Conservation (phyloP, 768 basidiomycete genomes). For the Xerocomellus dryophilus region DNA sequence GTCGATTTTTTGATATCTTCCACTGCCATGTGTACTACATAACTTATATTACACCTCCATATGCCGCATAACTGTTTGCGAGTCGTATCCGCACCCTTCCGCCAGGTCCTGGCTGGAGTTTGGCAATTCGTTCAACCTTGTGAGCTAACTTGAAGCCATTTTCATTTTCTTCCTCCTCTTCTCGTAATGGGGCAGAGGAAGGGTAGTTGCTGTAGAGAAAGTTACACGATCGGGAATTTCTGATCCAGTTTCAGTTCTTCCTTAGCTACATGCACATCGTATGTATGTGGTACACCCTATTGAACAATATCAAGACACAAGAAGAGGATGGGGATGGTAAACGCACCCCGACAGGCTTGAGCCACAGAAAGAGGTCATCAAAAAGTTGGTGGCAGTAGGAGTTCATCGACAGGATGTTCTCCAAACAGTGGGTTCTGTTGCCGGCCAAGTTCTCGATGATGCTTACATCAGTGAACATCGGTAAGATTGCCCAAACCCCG, state of each 20-base stretch:
- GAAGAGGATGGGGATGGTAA: background rate
- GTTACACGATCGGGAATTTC: background rate
- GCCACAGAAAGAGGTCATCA: background rate
- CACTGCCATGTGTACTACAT: too few relatives aligned
- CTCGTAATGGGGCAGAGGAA: background rate
- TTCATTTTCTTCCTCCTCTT: too few relatives aligned
- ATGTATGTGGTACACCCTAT: background rate
- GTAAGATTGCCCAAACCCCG: background rate
- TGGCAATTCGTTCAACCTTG: too few relatives aligned
- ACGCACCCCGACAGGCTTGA: slow-evolving; percentile 1
- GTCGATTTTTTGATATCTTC: too few relatives aligned
- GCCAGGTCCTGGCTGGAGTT: too few relatives aligned
- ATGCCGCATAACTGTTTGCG: too few relatives aligned
- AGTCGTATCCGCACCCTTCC: too few relatives aligned
- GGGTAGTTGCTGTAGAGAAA: background rate
- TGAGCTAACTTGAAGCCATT: too few relatives aligned
- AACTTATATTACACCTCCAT: too few relatives aligned
- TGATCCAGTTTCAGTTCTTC: background rate
- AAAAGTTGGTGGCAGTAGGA: background rate
- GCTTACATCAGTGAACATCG: background rate
- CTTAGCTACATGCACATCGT: background rate
- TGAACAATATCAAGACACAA: background rate
- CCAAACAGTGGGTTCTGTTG: background rate
- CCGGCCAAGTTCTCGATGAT: background rate
- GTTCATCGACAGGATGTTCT: background rate